Percentiles rank a stretch among this genome's conserved stretches.
Conservation (phyloP, 768 basidiomycete genomes). For the Leccinum fibrillosum region DNA sequence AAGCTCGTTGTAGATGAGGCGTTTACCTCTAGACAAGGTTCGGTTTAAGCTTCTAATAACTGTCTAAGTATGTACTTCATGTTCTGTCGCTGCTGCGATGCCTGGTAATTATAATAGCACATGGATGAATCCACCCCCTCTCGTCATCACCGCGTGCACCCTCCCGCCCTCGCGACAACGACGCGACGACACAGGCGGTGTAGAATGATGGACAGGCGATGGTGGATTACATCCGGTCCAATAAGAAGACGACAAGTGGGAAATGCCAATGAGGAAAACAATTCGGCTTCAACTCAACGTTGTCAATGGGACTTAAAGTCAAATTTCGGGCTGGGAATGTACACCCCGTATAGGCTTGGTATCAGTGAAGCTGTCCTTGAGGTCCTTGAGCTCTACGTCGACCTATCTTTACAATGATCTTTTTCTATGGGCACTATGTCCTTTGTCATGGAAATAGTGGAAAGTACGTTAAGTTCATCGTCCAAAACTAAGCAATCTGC, state of each 20-base stretch:
- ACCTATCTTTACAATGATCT: constrained; percentile 36
- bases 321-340: too few relatives aligned
- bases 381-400: constrained; percentile 68
- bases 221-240: too few relatives aligned
- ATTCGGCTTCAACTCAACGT: too few relatives aligned
- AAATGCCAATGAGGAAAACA: too few relatives aligned
- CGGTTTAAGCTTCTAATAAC: constrained; percentile 2
- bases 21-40: constrained; percentile 1
- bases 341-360: constrained; percentile 52
- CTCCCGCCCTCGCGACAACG: constrained; percentile 4
- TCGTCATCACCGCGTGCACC: neutral
- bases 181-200: too few relatives aligned
- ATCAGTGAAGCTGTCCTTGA: constrained; percentile 73
- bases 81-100: neutral
- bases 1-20: constrained; percentile 28
- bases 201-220: too few relatives aligned
- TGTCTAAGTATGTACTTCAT: neutral
- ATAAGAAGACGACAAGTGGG: too few relatives aligned
- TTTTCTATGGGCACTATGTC: constrained; percentile 73
- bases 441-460: constrained; percentile 84
- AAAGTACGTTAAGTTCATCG: constrained; percentile 96
- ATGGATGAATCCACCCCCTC: constrained; percentile 26
- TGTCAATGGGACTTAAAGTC: too few relatives aligned
- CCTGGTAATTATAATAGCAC: neutral
- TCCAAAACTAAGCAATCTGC: constrained; percentile 92